Base-by-base conservation (phyloP, 208 protist species). In the Zelonia costaricensis region DNA sequence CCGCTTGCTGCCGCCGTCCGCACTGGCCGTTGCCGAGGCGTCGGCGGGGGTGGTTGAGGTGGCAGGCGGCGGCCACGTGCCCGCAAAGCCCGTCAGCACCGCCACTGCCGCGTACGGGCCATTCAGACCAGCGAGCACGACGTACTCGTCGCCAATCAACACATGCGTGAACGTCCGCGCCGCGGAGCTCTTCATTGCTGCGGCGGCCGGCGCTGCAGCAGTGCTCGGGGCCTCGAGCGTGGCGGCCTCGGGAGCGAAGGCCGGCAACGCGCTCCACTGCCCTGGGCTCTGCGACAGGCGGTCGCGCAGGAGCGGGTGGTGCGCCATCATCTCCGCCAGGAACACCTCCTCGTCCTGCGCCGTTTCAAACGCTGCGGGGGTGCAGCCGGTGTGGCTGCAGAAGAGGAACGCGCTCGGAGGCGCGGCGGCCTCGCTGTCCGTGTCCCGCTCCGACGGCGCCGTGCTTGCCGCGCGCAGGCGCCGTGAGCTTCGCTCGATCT, bases 61-160 rank as follows among this genome's bases (percentile, higher is more conserved):
- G 10, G 12, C 23, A 0, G 43, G 47, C 0, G 18, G 20, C 10
- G 22, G 12, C 28, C 30, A 39, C 15, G 22, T 33, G 4, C 64
- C 64, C 18, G 30, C 27, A 12, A 71, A 63, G 0, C 49, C 56
- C 1, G 6, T 46, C 47, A 71, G 38, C 4, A 71, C 56, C 25
- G 48, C 65, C 38, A 71, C 27, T 2, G 52, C 31, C 12, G 59
- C 31, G 49, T 71, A 71, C 4, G 65, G 56, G 9, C 65, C 65
- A 35, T 63, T 71, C 31, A 71, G 18, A 6, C 65, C 65, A n/a
- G 55, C 55, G 16, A 71, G 40, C 38, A 71, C 9, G 1, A 45
- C 23, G 15, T 33, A 60, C 3, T 64, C 45, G 15, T 71, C 65
- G 36, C 42, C 39, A 20, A 44, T 16, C 9, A 62, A 40, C 0